Conservation (phyloP, 2,329 filamentous ascomycete species). For the Didymella glomerata region DNA sequence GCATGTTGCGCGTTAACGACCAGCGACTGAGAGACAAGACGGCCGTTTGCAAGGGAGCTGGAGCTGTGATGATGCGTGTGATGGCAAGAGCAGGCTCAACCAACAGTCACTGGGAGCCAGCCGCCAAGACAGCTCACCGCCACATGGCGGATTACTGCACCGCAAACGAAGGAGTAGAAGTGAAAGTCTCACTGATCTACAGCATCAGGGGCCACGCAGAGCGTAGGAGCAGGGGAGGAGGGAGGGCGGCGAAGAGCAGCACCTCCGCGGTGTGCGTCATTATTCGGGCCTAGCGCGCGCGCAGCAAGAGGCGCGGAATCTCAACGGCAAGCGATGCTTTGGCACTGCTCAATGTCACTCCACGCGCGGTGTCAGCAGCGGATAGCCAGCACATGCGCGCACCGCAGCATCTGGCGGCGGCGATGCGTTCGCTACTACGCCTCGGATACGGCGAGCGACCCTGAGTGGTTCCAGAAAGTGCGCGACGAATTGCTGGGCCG, state of each 20-base stretch:
- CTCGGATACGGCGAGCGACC: slow-evolving; percentile 18
- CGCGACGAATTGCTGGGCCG: slow-evolving; percentile 57
- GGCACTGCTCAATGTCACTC: slow-evolving; percentile 29
- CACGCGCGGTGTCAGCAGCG: slow-evolving; percentile 27
- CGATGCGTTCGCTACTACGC: slow-evolving; percentile 27
- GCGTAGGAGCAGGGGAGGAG: background rate
- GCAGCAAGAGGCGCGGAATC: slow-evolving; percentile 7
- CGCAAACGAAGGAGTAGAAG: background rate
- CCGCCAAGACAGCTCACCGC: slow-evolving; percentile 23
- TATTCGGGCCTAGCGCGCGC: slow-evolving; percentile 12
- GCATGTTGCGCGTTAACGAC: background rate
- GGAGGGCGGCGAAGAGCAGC: background rate
- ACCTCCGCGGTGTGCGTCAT: slow-evolving; percentile 22
- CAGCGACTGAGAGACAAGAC: background rate
- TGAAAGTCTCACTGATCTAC: background rate
- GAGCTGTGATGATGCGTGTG: background rate
- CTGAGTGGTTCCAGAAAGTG: slow-evolving; percentile 40
- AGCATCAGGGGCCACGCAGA: background rate
- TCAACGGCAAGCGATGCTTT: background rate
- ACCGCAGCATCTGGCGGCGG: slow-evolving; percentile 29
- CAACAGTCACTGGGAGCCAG: background rate
- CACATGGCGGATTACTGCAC: background rate
- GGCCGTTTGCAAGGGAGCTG: background rate
- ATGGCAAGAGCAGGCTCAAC: background rate
- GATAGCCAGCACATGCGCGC: slow-evolving; percentile 19